phyloP scores from a whole-genome alignment of 2,329 filamentous ascomycete genomes.

The Blumeriella jaapii region DNA sequence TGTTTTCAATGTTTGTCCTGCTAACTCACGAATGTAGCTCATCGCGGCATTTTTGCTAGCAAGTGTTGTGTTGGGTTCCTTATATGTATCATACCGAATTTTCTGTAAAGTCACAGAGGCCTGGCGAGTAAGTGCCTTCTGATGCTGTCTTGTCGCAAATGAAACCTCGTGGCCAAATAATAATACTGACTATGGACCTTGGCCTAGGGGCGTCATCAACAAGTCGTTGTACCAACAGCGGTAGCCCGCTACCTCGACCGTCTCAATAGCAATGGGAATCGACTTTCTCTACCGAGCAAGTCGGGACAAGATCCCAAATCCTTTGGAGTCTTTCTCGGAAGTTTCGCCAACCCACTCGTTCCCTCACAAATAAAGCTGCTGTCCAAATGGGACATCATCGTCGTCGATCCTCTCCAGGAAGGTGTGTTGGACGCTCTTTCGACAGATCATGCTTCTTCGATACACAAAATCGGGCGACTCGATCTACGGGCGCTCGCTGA shows the following conservation, averaged over 20 bases:
- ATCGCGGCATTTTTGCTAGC: not conserved
- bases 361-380: constrained; percentile 25
- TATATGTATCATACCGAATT: not conserved
- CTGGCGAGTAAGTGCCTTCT: not conserved
- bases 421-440: constrained; percentile 27
- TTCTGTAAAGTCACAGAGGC: not conserved
- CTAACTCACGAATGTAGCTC: not conserved
- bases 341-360: constrained; percentile 25
- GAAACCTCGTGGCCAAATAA: too few species aligned
- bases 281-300: not conserved
- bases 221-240: not conserved
- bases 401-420: constrained; percentile 30
- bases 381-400: constrained; percentile 30
- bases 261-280: not conserved
- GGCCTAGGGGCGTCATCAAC: constrained; percentile 1
- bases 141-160: not conserved
- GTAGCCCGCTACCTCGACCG: not conserved
- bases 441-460: not conserved
- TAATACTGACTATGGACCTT: not conserved
- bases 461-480: constrained; percentile 8
- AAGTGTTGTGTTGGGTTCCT: not conserved
- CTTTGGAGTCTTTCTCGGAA: constrained; percentile 32
- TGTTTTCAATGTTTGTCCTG: not conserved
- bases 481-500: constrained; percentile 7
- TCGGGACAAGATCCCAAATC: constrained; percentile 22